Conservation (phyloP, 179 eudicot species). For the Spinacia oleracea region DNA sequence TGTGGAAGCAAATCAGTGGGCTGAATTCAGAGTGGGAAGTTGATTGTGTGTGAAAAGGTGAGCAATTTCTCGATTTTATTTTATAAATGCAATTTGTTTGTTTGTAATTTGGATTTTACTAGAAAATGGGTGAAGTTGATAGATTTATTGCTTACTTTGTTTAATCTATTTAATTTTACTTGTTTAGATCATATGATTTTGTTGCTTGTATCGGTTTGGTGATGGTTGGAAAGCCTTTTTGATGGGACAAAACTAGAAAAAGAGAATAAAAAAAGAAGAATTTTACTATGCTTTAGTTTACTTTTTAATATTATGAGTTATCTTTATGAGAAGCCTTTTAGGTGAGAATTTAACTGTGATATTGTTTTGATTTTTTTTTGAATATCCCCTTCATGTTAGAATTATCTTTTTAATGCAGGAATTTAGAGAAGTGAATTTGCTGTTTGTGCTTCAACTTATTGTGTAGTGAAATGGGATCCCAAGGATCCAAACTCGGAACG, state of each 20-base stretch:
- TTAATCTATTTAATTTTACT: conserved; percentile 17
- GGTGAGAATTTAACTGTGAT: neutral
- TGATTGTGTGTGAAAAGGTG: neutral
- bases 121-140: conserved; percentile 15
- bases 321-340: neutral
- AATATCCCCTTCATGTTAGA: conserved; percentile 2
- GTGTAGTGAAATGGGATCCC: conserved; percentile 44
- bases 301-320: neutral
- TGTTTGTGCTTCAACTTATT: conserved; percentile 21
- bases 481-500: conserved; percentile 48
- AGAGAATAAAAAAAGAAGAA: neutral
- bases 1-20: conserved; percentile 9
- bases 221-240: neutral
- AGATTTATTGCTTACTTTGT: conserved; percentile 13
- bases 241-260: neutral
- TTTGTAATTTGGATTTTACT: conserved; percentile 3
- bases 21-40: neutral
- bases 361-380: neutral
- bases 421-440: neutral
- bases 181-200: neutral
- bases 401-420: conserved; percentile 17
- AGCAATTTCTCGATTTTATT: neutral
- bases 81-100: neutral
- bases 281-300: neutral
- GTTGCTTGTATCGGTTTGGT: conserved; percentile 15